These are phyloP conservation scores for Handroanthus guayacan DNA, from an alignment of 257 asterid genomes.

Conservation along the genomic window DNA sequence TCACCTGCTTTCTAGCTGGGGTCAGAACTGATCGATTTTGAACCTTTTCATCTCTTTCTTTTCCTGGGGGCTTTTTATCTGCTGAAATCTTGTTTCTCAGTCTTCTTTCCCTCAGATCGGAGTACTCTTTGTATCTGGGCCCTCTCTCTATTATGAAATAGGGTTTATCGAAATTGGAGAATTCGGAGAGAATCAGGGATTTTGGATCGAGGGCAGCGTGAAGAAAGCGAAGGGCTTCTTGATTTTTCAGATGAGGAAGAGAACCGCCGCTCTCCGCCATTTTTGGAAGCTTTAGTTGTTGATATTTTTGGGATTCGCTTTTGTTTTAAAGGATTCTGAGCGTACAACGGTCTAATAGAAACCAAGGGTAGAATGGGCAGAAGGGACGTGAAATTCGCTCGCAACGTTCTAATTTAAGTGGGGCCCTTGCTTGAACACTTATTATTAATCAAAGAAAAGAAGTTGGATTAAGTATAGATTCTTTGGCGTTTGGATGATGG, in stretches of 20 bases:
- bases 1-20: background rate
- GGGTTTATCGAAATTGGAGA: conserved; percentile 35
- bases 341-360: conserved; percentile 58
- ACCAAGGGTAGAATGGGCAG: background rate
- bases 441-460: background rate
- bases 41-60: background rate
- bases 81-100: background rate
- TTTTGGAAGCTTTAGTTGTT: background rate
- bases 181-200: conserved; percentile 53
- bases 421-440: background rate
- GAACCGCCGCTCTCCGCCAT: conserved; percentile 54
- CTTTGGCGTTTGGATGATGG: too few species aligned
- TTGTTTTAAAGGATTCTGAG: conserved; percentile 24
- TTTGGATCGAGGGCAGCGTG: conserved; percentile 52
- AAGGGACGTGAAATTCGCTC: background rate
- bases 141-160: conserved; percentile 52
- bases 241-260: conserved; percentile 32
- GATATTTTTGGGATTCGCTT: background rate
- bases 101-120: conserved; percentile 38
- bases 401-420: background rate
- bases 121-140: conserved; percentile 62
- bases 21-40: background rate
- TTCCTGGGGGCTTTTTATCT: background rate
- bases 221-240: conserved; percentile 37
- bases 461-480: background rate